Evolutionary conservation across 169 alveolate species (phyloP), one percentile per base, ranked within the genome.

Genomic region (Besnoitia besnoiti): DNA sequence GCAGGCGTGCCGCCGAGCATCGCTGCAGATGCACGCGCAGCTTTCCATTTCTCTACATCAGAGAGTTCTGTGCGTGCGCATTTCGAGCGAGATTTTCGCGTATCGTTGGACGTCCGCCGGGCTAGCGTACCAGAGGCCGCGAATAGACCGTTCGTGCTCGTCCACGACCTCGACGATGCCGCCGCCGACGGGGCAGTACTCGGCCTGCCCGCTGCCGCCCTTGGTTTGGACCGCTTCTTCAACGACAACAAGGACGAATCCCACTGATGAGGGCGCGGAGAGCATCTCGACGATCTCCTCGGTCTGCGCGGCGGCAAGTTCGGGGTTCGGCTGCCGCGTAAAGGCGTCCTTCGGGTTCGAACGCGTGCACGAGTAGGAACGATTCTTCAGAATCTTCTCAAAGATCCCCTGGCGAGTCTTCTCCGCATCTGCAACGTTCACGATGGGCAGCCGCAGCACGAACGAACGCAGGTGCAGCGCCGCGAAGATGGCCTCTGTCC

Each of bases 131-230:
- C 87, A 77, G 37, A 77, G 10, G 49, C 87, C 87, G 0, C 87
- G 87, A 3, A 77, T 42, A 14, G 59, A 42, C 30, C 87, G 14
- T 40, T 77, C 87, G 21, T 77, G 59, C 21, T 77, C 87, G 35
- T 77, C 87, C 33, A 77, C 40, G 19, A 77, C 55, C 42, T 90
- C 93, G n/a, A 90, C 85, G 40, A 90, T 55, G 39, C 90, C 93
- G 0, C 93, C 93, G 0, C 90, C 93, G 8, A 90, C 93, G 0
- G 93, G 93, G 76, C 93, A 90, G 50, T 90, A 90, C 35, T 59
- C 47, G 14, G 92, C 80, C 59, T 67, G 87, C 14, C 59, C 87
- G n/a, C 35, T 24, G 24, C 55, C 50, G 19, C 59, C 59, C 12
- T 19, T 27, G 7, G 35, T 77, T 27, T 77, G 50, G 16, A 42